Conservation (phyloP, 148 eudicot genomes). For the Nepenthes mirabilis region DNA sequence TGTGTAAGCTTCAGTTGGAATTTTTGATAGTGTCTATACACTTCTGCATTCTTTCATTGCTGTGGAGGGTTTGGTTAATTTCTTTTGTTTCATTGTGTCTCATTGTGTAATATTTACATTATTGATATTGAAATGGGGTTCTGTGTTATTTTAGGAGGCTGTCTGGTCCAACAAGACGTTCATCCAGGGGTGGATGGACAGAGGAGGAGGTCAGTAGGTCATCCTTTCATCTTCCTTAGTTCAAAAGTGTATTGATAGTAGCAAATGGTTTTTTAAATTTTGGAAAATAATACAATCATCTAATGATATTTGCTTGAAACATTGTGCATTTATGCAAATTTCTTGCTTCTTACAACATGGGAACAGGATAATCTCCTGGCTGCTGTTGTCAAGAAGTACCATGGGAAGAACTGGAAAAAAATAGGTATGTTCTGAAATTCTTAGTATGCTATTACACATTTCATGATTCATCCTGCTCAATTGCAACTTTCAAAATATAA, state of each 20-base stretch:
- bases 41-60: no score
- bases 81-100: no score
- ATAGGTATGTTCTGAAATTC: slow-evolving; percentile 33
- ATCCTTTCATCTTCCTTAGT: background rate
- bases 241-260: no score
- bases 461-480: background rate
- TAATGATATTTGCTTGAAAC: background rate
- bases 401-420: slow-evolving; percentile 70
- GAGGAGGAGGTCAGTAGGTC: slow-evolving; percentile 56
- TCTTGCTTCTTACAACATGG: background rate
- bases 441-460: background rate
- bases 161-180: slow-evolving; percentile 32
- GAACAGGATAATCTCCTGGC: slow-evolving; percentile 47
- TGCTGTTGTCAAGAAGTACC: slow-evolving; percentile 38
- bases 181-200: slow-evolving; percentile 87
- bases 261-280: background rate
- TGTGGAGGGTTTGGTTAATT: no score
- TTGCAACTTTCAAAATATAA: background rate
- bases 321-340: background rate
- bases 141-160: slow-evolving; percentile 11
- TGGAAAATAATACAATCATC: background rate
- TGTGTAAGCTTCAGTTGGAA: no score
- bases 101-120: no score
- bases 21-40: no score
- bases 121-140: background rate